Conservation (phyloP, 768 basidiomycete genomes). For the Gymnopilus junonius region DNA sequence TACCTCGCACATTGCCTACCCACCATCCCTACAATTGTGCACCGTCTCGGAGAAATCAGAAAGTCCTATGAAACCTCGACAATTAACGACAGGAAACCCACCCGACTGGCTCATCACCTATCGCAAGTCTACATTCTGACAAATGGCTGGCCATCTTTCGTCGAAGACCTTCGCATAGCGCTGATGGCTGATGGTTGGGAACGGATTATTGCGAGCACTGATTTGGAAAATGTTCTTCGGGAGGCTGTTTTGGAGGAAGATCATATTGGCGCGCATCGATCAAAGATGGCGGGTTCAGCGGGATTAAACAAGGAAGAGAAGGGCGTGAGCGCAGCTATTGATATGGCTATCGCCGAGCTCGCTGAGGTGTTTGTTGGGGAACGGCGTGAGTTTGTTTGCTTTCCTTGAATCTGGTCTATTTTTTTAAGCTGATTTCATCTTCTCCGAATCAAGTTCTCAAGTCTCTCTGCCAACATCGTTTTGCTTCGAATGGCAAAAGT, state of each 20-base stretch:
- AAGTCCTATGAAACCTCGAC: slow-evolving; percentile 27
- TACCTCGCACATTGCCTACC: slow-evolving; percentile 51
- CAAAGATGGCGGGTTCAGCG: background rate
- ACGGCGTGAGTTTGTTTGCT: slow-evolving; percentile 49
- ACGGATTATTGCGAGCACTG: slow-evolving; percentile 43
- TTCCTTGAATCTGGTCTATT: slow-evolving; percentile 6
- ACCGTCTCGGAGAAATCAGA: slow-evolving; percentile 38
- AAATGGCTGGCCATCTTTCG: slow-evolving; percentile 51
- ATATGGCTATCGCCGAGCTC: slow-evolving; percentile 64
- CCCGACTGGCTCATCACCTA: background rate
- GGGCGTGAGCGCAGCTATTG: slow-evolving; percentile 55
- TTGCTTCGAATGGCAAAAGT: slow-evolving; percentile 50
- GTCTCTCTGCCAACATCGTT: slow-evolving; percentile 53
- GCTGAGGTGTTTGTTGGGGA: slow-evolving; percentile 66
- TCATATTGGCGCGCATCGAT: background rate
- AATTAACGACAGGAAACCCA: background rate
- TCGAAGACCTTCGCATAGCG: slow-evolving; percentile 40
- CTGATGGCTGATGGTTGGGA: slow-evolving; percentile 54
- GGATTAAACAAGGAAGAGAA: slow-evolving; percentile 48
- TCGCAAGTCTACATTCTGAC: slow-evolving; percentile 52
- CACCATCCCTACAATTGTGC: slow-evolving; percentile 43
- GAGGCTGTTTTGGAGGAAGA: too few relatives aligned
- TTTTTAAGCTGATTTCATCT: background rate
- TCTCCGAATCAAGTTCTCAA: slow-evolving; percentile 45
- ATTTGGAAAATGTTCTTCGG: slow-evolving; percentile 30